Percentiles rank a stretch among this genome's conserved stretches.
Evolutionary conservation across 139 green algal genomes (phyloP).

Genomic region (Chlamydomonas applanata): DNA sequence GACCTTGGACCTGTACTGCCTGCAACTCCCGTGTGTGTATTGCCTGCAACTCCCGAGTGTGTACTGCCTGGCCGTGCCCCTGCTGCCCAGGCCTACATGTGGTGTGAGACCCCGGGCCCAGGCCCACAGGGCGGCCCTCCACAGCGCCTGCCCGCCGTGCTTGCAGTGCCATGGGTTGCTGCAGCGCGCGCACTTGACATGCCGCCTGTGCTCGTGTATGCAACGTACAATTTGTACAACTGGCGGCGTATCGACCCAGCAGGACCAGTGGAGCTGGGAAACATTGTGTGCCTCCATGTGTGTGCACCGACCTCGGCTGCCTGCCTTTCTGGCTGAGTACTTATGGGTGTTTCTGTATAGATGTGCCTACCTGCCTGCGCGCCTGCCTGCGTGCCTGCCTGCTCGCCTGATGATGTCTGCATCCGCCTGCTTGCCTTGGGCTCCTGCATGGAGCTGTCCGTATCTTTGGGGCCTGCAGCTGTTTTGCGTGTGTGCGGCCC

Average conservation of each 20-base stretch:
- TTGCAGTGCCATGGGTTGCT: conserved; percentile 32
- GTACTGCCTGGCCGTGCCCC: no score
- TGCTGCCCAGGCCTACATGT: conserved; percentile 46
- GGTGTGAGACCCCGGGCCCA: conserved; percentile 33
- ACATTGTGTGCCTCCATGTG: conserved; percentile 34
- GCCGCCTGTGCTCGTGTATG: conserved; percentile 45
- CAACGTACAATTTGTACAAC: conserved; percentile 52
- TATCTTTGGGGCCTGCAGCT: no score
- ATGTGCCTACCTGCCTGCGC: not conserved
- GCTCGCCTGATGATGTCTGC: no score
- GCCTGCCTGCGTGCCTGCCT: not conserved
- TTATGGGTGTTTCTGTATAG: not conserved
- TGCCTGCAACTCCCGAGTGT: not conserved
- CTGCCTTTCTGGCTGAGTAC: not conserved
- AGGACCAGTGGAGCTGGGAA: conserved; percentile 38
- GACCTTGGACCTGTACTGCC: no score
- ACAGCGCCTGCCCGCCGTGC: conserved; percentile 14
- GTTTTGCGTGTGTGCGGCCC: no score
- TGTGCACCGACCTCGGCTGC: conserved; percentile 6
- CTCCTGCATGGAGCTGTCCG: no score
- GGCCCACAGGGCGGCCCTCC: conserved; percentile 9
- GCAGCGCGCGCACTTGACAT: conserved; percentile 28
- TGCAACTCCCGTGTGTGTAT: no score
- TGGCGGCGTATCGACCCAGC: conserved; percentile 38
- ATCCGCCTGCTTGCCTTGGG: no score